phyloP scores from a whole-genome alignment of 2,329 filamentous ascomycete genomes.

The Pseudocercospora eumusae region DNA sequence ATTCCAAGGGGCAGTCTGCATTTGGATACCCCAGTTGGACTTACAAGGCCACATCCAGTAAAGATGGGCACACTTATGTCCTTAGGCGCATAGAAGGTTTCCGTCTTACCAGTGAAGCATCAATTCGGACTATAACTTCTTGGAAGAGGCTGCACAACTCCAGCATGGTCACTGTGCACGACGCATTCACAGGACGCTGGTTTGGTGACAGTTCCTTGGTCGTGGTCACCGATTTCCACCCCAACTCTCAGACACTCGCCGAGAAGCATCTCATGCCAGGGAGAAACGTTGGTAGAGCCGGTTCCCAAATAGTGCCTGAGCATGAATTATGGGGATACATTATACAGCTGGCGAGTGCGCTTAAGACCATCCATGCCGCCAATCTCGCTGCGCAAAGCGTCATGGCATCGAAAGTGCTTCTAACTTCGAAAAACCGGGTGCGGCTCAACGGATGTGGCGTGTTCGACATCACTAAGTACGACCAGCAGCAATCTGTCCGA shows the following conservation, averaged over 20 bases:
- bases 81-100: slow-evolving; percentile 86
- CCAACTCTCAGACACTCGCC: slow-evolving; percentile 82
- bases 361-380: slow-evolving; percentile 79
- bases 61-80: slow-evolving; percentile 86
- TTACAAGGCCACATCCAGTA: slow-evolving; percentile 88
- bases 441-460: slow-evolving; percentile 86
- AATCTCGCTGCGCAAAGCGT: slow-evolving; percentile 84
- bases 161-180: slow-evolving; percentile 81
- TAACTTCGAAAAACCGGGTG: slow-evolving; percentile 88
- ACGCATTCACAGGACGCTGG: slow-evolving; percentile 88
- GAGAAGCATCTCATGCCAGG: slow-evolving; percentile 69
- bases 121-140: slow-evolving; percentile 79
- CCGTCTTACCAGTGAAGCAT: slow-evolving; percentile 82
- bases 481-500: slow-evolving; percentile 64
- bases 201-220: slow-evolving; percentile 95
- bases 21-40: slow-evolving; percentile 93
- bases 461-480: slow-evolving; percentile 83
- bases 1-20: slow-evolving; percentile 73
- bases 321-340: slow-evolving; percentile 87
- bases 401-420: slow-evolving; percentile 81
- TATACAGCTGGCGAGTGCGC: slow-evolving; percentile 82
- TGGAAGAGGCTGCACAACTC: slow-evolving; percentile 86
- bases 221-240: slow-evolving; percentile 91
- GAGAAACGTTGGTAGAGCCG: slow-evolving; percentile 22
- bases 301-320: slow-evolving; percentile 53